phyloP scores from a whole-genome alignment of 805 yeast species.

The Pichia exigua region DNA sequence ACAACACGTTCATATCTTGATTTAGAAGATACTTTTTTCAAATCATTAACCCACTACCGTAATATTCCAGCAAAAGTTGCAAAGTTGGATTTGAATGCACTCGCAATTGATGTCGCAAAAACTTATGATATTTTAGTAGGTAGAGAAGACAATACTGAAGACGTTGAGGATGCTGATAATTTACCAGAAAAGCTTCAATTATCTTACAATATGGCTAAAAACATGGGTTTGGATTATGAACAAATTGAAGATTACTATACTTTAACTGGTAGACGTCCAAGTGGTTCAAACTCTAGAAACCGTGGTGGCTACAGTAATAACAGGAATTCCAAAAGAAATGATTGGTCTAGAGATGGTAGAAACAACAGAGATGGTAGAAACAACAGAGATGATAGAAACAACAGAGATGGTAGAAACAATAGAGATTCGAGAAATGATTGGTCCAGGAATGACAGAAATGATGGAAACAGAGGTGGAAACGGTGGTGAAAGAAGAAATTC shows the following conservation, averaged over 20 bases:
- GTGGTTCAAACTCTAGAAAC: background rate
- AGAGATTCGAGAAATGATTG: conserved; percentile 5
- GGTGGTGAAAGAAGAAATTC: background rate
- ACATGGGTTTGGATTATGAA: conserved; percentile 22
- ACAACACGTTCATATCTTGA: conserved; percentile 11
- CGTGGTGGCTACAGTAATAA: conserved; percentile 6
- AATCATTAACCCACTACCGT: conserved; percentile 13
- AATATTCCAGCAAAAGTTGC: conserved; percentile 22
- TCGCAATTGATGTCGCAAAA: conserved; percentile 28
- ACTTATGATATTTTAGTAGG: conserved; percentile 24
- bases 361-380: conserved; percentile 6
- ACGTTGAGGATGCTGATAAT: conserved; percentile 4
- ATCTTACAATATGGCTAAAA: conserved; percentile 17
- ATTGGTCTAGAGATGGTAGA: conserved; percentile 10
- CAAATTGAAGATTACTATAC: conserved; percentile 24
- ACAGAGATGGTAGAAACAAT: conserved; percentile 7
- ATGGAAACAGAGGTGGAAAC: conserved; percentile 1
- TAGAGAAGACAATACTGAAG: conserved; percentile 8
- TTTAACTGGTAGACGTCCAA: conserved; percentile 25
- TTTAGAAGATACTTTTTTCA: conserved; percentile 12
- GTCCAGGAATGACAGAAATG: conserved; percentile 4
- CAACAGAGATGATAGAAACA: background rate
- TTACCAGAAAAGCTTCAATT: conserved; percentile 11
- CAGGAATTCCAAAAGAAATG: conserved; percentile 10
- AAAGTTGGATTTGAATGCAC: conserved; percentile 25